Base-by-base conservation (phyloP, 768 basidiomycete genomes). In the Austroboletus eburneus region DNA sequence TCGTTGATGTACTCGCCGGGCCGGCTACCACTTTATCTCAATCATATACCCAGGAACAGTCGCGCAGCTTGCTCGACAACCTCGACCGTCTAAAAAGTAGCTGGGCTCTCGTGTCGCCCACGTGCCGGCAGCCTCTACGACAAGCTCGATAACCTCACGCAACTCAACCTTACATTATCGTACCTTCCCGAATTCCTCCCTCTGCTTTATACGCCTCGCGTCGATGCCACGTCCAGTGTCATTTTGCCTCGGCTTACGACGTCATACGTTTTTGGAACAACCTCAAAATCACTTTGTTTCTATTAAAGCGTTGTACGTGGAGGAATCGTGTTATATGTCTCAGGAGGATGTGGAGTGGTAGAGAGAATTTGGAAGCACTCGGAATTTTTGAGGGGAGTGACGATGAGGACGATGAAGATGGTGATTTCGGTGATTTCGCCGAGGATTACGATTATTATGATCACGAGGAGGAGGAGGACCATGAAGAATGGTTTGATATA, bases 301-400 rank as follows among this genome's bases (percentile, higher is more conserved):
- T 4, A 46, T 87, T 35, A 68, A 65, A 49, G 62, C 63, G n/a
- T 59, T 74, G 43, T 61, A 59, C 27, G 72, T 84, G 65, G 72
- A 77, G 34, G 57, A 72, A 43, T 59, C 68, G 0, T 76, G 77
- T 40, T 59, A 65, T 1, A 33, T 85, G n/a, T 54, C 61, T 0
- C 42, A 54, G 1, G 64, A 66, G 20, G 75, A 80, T 12, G 69
- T 71, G 50, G 58, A 57, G 33, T 86, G 83, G 83, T 56, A 68
- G 61, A 42, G 61, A 61, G 5, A 69, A 83, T 52, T 41, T 81
- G 42, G 73, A 78, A 47, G 65, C 65, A 25, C 70, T 85, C 13
- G 76, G 77, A 12, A 75, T 69, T 50, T 85, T 81, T 49, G 80
- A 79, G 47, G 72, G 78, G 27, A 81, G 80, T 37, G 72, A 72